These are phyloP conservation scores for Sordariomycetes sp. DNA, from an alignment of 2,329 filamentous ascomycete genomes.

Conservation along the genomic window DNA sequence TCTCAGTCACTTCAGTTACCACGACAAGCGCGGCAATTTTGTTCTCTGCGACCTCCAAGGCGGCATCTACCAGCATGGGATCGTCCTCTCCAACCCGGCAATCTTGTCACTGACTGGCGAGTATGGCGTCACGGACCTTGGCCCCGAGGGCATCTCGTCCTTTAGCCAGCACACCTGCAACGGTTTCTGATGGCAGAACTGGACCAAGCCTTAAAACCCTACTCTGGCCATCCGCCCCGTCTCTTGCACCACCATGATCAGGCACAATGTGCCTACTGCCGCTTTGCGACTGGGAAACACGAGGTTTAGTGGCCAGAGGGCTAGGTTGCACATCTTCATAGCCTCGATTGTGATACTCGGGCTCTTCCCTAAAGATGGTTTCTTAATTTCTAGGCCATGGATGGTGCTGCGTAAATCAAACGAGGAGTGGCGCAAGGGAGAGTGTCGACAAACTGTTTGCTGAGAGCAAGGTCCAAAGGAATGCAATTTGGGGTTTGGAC, in stretches of 20 bases:
- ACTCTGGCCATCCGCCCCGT: not conserved
- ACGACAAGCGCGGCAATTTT: not conserved
- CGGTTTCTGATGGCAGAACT: not conserved
- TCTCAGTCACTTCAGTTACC: not conserved
- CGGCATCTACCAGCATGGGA: not conserved
- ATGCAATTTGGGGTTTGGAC: too few relatives aligned
- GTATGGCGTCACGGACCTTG: not conserved
- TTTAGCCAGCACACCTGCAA: not conserved
- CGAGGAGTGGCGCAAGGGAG: too few relatives aligned
- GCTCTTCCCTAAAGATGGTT: too few relatives aligned
- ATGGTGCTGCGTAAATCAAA: too few relatives aligned
- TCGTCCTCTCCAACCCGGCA: not conserved
- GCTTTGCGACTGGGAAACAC: not conserved
- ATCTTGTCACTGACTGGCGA: not conserved
- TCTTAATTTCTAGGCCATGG: too few relatives aligned
- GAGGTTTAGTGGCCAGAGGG: not conserved
- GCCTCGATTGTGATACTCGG: not conserved
- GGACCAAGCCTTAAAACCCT: not conserved
- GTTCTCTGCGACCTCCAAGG: not conserved
- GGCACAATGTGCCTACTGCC: not conserved
- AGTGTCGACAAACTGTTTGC: too few relatives aligned
- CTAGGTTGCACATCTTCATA: not conserved
- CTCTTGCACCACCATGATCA: not conserved
- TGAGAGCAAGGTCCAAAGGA: too few relatives aligned
- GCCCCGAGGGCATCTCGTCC: not conserved